phyloP scores from a whole-genome alignment of 129 eudicot genomes.

The Tagetes patula region DNA sequence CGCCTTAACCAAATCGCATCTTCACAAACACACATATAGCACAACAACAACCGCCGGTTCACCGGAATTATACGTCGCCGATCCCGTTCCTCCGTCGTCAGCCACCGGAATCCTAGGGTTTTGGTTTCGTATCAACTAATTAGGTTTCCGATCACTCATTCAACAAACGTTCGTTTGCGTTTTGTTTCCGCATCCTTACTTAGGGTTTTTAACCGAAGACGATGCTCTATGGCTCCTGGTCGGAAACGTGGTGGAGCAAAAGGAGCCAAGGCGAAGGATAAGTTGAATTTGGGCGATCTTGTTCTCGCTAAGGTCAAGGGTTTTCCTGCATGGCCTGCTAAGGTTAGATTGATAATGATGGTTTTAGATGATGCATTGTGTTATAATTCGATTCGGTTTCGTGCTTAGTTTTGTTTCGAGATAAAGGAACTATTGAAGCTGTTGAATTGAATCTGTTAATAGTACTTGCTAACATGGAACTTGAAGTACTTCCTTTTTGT shows the following conservation, averaged over 20 bases:
- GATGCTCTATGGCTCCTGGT: conserved; percentile 80
- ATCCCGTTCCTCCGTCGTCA: background rate
- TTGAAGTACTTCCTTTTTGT: background rate
- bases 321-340: conserved; percentile 97
- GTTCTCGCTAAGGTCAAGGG: conserved; percentile 98
- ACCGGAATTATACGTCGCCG: conserved; percentile 26
- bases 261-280: conserved; percentile 54
- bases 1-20: conserved; percentile 44
- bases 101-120: conserved; percentile 22
- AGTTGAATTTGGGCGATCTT: conserved; percentile 86
- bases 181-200: background rate
- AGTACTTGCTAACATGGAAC: conserved; percentile 1
- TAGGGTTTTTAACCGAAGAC: conserved; percentile 34
- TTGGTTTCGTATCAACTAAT: conserved; percentile 12
- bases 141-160: conserved; percentile 34
- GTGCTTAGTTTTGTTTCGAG: background rate
- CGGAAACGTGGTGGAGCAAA: conserved; percentile 79
- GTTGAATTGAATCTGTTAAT: conserved; percentile 16
- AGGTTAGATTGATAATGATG: conserved; percentile 47
- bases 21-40: conserved; percentile 14
- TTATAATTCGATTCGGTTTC: background rate
- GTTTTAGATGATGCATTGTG: conserved; percentile 6
- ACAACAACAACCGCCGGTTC: conserved; percentile 18
- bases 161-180: conserved; percentile 21
- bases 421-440: conserved; percentile 8